Evolutionary conservation across 495 filamentous ascomycete genomes (phyloP).

Genomic region (Aspergillus carlsbadensis): DNA sequence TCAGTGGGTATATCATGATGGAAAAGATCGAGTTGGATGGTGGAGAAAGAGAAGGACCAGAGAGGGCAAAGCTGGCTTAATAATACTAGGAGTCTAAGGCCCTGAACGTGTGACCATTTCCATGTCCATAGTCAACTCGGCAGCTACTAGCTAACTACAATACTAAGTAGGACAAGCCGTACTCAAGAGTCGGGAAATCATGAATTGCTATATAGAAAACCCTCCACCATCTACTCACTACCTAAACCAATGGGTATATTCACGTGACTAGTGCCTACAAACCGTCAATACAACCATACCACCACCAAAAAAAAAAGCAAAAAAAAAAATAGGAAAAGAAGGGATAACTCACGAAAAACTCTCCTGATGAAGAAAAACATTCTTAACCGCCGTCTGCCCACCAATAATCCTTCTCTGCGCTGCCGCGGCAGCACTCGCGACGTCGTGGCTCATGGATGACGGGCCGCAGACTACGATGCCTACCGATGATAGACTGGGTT

Average conservation of each 20-base stretch:
- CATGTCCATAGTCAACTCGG: neutral
- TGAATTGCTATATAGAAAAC: too few relatives aligned
- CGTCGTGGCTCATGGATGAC: conserved; percentile 48
- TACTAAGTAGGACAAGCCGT: too few relatives aligned
- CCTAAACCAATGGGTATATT: too few relatives aligned
- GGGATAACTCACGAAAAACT: conserved; percentile 42
- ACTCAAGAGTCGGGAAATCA: too few relatives aligned
- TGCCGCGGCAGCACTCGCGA: conserved; percentile 46
- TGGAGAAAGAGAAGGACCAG: neutral
- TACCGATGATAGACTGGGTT: conserved; percentile 21
- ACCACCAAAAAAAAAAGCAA: neutral
- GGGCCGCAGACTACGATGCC: conserved; percentile 53
- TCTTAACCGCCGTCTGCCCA: conserved; percentile 25
- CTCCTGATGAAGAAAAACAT: conserved; percentile 54
- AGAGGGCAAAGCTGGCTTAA: neutral
- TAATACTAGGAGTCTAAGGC: neutral
- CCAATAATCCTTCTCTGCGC: conserved; percentile 41
- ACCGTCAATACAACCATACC: neutral
- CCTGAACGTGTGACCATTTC: neutral
- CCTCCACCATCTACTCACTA: too few relatives aligned
- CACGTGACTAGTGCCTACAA: neutral
- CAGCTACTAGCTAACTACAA: too few relatives aligned
- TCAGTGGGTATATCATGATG: neutral
- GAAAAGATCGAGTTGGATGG: neutral
- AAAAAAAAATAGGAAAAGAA: neutral